Percentiles rank a stretch among this genome's conserved stretches.
phyloP scores from a whole-genome alignment of 441 rosid species.

The Adansonia madagascariensis region DNA sequence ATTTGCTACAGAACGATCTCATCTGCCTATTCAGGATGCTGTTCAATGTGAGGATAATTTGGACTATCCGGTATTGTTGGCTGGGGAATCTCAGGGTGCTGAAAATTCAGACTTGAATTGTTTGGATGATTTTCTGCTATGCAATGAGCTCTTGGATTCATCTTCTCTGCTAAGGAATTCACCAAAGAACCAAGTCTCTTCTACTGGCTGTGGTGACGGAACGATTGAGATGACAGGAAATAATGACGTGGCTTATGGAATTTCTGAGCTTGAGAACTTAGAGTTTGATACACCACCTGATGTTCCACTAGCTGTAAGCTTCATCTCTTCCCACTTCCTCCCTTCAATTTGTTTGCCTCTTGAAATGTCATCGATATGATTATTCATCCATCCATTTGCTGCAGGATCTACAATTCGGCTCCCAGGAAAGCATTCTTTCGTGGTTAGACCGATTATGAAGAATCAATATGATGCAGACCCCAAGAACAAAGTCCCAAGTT shows the following conservation, averaged over 20 bases:
- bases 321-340: background rate
- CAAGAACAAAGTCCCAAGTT: constrained; percentile 19
- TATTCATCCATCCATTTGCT: background rate
- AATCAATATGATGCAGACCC: background rate
- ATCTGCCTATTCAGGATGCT: constrained; percentile 20
- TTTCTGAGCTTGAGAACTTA: constrained; percentile 62
- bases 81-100: constrained; percentile 67
- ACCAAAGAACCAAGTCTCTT: constrained; percentile 30
- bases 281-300: constrained; percentile 83
- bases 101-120: constrained; percentile 44
- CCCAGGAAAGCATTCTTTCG: constrained; percentile 72
- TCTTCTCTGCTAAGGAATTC: constrained; percentile 37
- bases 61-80: constrained; percentile 46
- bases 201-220: constrained; percentile 16
- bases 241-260: constrained; percentile 35
- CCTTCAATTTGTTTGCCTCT: constrained; percentile 6
- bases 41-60: constrained; percentile 34
- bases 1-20: constrained; percentile 37
- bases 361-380: background rate
- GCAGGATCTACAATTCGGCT: constrained; percentile 69
- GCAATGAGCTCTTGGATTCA: constrained; percentile 55
- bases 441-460: constrained; percentile 64
- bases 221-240: constrained; percentile 35
- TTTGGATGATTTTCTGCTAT: constrained; percentile 51
- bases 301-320: constrained; percentile 60